phyloP scores from a whole-genome alignment of 768 basidiomycete species.

The Boletus subcaerulescens region DNA sequence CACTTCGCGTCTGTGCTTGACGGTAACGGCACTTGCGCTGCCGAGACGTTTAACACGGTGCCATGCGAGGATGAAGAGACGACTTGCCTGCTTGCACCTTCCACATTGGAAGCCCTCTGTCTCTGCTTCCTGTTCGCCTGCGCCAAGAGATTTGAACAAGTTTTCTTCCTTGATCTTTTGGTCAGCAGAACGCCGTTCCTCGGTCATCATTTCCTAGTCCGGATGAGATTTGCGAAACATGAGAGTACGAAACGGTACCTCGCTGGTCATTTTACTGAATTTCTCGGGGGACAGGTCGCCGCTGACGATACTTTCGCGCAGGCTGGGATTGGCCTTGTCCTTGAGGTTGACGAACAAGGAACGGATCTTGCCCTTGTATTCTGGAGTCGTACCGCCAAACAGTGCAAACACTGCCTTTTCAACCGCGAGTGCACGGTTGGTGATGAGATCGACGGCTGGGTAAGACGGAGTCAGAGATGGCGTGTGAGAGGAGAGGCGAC shows the following conservation, averaged over 20 bases:
- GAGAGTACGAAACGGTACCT: constrained; percentile 42
- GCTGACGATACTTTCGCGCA: constrained; percentile 82
- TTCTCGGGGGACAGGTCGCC: constrained; percentile 70
- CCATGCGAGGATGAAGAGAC: neutral
- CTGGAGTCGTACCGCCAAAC: constrained; percentile 43
- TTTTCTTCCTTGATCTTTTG: constrained; percentile 82
- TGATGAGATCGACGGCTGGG: constrained; percentile 67
- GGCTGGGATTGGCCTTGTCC: constrained; percentile 86
- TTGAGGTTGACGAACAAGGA: constrained; percentile 91
- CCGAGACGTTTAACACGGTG: neutral
- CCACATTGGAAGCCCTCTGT: constrained; percentile 98
- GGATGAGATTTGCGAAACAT: neutral
- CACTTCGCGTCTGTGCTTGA: constrained; percentile 95
- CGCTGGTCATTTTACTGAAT: constrained; percentile 78
- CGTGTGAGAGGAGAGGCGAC: constrained; percentile 33
- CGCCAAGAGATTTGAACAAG: constrained; percentile 86
- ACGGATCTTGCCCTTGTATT: constrained; percentile 79
- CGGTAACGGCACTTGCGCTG: constrained; percentile 87
- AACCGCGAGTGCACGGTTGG: constrained; percentile 61
- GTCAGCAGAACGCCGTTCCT: constrained; percentile 83
- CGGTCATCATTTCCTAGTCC: constrained; percentile 89
- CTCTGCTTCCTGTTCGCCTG: constrained; percentile 87
- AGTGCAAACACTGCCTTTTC: constrained; percentile 60
- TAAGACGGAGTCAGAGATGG: constrained; percentile 5
- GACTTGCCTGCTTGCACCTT: constrained; percentile 81